Conservation (phyloP, 2,329 filamentous ascomycete genomes). For the Fusarium sp. region DNA sequence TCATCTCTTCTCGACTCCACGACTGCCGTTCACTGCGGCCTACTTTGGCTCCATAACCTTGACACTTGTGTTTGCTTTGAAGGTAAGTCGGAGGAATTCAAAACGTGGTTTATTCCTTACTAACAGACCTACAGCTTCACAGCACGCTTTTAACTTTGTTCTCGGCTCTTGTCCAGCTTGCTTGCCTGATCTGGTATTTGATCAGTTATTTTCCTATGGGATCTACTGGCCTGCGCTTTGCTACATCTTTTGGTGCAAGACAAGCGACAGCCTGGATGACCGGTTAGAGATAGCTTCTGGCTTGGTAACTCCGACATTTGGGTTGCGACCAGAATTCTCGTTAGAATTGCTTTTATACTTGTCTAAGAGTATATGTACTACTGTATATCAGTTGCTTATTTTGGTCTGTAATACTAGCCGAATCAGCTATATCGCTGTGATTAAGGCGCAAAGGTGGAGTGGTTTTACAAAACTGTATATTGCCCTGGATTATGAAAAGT, state of each 20-base stretch:
- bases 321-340: not conserved
- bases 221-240: conserved; percentile 86
- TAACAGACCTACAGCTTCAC: conserved; percentile 73
- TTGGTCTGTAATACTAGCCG: conserved; percentile 23
- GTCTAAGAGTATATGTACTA: conserved; percentile 4
- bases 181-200: conserved; percentile 90
- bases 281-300: conserved; percentile 63
- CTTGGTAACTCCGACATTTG: not conserved
- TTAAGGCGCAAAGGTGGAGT: conserved; percentile 9
- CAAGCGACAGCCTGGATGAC: conserved; percentile 91
- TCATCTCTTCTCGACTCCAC: conserved; percentile 86
- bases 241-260: conserved; percentile 87
- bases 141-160: conserved; percentile 88
- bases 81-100: conserved; percentile 74
- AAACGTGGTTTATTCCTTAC: conserved; percentile 3
- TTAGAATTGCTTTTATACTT: conserved; percentile 2
- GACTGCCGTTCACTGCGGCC: conserved; percentile 91
- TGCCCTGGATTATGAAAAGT: conserved; percentile 5
- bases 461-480: not conserved
- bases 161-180: conserved; percentile 86
- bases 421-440: conserved; percentile 1
- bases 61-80: conserved; percentile 92
- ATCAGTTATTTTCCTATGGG: conserved; percentile 99
- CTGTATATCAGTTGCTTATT: conserved; percentile 11
- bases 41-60: conserved; percentile 95